Evolutionary conservation across 2,329 filamentous ascomycete species (phyloP).

Genomic region (Botryotinia narcissicola): DNA sequence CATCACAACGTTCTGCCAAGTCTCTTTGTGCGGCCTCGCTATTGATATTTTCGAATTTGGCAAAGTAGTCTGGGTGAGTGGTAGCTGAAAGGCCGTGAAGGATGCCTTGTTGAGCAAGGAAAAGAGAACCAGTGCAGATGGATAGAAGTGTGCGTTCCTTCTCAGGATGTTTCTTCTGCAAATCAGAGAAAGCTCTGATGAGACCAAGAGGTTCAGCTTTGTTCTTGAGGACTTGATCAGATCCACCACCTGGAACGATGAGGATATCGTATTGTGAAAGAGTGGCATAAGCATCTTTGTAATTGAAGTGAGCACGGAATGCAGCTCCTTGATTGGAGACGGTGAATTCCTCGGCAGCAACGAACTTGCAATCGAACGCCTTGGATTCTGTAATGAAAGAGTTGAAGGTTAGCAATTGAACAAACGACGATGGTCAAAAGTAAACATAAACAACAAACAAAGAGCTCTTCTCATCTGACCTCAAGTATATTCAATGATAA

Average conservation of each 20-base stretch:
- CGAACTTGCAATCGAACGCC: conserved; percentile 34
- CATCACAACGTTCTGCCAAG: conserved; percentile 74
- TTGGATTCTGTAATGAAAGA: conserved; percentile 30
- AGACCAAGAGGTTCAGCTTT: conserved; percentile 67
- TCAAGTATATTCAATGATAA: neutral
- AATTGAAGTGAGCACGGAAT: conserved; percentile 72
- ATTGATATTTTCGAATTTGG: conserved; percentile 78
- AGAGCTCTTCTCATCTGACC: neutral
- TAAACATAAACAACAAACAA: conserved; percentile 11
- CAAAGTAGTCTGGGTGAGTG: conserved; percentile 77
- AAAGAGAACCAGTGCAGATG: conserved; percentile 74
- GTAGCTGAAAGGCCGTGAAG: conserved; percentile 77
- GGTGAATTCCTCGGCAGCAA: conserved; percentile 50
- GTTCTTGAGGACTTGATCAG: conserved; percentile 61
- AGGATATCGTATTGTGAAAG: conserved; percentile 65
- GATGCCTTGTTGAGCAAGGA: conserved; percentile 74
- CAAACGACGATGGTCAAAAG: neutral
- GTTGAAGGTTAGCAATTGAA: neutral
- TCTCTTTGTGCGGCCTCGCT: conserved; percentile 69
- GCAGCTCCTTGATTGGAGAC: conserved; percentile 62
- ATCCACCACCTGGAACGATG: conserved; percentile 68
- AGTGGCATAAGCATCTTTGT: conserved; percentile 72
- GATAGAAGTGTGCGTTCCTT: conserved; percentile 80
- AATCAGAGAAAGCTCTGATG: conserved; percentile 73
- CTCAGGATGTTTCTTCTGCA: conserved; percentile 74